Percentiles rank a stretch among this genome's conserved stretches.
Evolutionary conservation across 352 stramenopile species (phyloP).

Genomic region (Phytopythium vexans): DNA sequence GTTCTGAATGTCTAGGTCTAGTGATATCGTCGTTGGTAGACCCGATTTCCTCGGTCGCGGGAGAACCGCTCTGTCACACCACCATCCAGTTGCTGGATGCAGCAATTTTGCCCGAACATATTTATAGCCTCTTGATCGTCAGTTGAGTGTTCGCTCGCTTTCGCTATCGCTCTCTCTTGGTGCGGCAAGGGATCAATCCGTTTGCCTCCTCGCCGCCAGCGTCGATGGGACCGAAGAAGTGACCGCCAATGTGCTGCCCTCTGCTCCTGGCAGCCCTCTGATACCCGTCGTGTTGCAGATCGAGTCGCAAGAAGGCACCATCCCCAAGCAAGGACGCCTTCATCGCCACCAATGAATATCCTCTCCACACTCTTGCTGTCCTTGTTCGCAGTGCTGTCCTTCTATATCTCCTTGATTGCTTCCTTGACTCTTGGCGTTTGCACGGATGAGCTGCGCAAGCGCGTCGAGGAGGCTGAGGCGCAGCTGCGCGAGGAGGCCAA

Average conservation of each 20-base stretch:
- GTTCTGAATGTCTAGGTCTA: no score
- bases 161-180: no score
- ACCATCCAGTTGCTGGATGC: no score
- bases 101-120: no score
- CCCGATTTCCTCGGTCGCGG: no score
- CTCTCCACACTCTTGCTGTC: constrained; percentile 11
- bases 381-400: background rate
- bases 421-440: constrained; percentile 1
- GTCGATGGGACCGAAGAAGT: constrained; percentile 49
- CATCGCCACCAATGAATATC: constrained; percentile 79
- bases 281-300: background rate
- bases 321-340: constrained; percentile 31
- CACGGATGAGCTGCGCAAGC: constrained; percentile 67
- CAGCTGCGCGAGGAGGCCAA: constrained; percentile 76
- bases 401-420: constrained; percentile 4
- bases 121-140: no score
- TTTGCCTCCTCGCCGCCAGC: no score
- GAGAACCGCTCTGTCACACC: no score
- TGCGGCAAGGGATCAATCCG: no score
- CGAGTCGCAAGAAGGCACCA: constrained; percentile 23
- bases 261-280: background rate
- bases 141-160: no score
- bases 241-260: background rate
- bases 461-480: constrained; percentile 68
- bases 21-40: no score